Conservation (phyloP, 768 basidiomycete genomes). For the Lentinula aciculospora region DNA sequence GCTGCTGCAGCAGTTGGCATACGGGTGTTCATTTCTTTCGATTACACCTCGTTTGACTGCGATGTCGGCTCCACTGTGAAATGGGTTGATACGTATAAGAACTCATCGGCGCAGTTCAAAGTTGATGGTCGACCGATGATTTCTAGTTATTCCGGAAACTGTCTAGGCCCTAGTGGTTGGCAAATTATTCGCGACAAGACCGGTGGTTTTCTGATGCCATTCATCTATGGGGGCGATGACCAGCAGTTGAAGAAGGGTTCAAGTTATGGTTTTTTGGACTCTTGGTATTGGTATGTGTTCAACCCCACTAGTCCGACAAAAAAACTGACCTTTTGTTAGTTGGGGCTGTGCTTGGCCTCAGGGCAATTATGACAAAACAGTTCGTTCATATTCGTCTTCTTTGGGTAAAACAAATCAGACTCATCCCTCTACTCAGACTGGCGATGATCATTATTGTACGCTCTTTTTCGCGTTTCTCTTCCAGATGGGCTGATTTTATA, state of each 20-base stretch:
- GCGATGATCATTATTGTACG: constrained; percentile 47
- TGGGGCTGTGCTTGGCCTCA: constrained; percentile 65
- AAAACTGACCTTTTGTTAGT: constrained; percentile 16
- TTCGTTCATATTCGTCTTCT: constrained; percentile 8
- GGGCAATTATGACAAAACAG: constrained; percentile 32
- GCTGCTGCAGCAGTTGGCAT: constrained; percentile 33
- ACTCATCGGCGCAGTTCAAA: background rate
- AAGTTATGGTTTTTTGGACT: constrained; percentile 41
- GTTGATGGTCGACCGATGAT: constrained; percentile 2
- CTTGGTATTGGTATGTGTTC: constrained; percentile 39
- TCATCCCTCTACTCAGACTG: constrained; percentile 23
- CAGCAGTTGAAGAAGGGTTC: constrained; percentile 22
- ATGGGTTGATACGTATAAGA: background rate
- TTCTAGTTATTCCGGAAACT: background rate
- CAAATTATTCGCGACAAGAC: constrained; percentile 36
- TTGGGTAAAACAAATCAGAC: background rate
- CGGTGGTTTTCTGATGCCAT: constrained; percentile 39
- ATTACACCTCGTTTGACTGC: constrained; percentile 49
- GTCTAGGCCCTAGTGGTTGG: constrained; percentile 2
- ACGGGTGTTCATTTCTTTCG: constrained; percentile 55
- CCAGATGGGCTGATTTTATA: constrained; percentile 11
- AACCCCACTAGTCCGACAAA: background rate
- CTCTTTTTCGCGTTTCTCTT: background rate
- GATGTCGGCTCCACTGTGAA: constrained; percentile 19
- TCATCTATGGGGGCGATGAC: constrained; percentile 48